phyloP scores from a whole-genome alignment of 495 filamentous ascomycete genomes.

The Podospora tetraspora region DNA sequence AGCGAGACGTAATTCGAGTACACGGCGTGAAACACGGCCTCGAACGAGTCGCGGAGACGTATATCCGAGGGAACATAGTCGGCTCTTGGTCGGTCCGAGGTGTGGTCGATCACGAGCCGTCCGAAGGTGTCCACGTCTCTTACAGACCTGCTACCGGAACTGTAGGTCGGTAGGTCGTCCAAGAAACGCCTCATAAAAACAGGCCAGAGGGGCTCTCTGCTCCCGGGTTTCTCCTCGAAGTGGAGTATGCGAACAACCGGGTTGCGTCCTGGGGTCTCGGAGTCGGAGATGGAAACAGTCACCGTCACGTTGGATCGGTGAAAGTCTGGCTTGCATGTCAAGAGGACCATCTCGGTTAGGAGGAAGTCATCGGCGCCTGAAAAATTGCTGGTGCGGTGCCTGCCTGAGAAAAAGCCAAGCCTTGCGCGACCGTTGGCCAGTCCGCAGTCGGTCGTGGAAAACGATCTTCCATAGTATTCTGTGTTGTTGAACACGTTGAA shows the following conservation, averaged over 20 bases:
- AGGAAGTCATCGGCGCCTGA: neutral
- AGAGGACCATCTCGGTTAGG: neutral
- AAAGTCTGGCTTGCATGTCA: neutral
- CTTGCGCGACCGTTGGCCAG: neutral
- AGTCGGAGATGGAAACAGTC: neutral
- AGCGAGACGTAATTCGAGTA: neutral
- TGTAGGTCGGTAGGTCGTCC: neutral
- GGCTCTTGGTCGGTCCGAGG: neutral
- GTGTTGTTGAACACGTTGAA: neutral
- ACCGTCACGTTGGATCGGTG: neutral
- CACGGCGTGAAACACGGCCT: neutral
- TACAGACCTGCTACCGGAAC: neutral
- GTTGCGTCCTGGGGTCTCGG: neutral
- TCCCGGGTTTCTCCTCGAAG: neutral
- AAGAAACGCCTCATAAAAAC: neutral
- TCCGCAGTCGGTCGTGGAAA: neutral
- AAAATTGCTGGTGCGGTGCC: neutral
- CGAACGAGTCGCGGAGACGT: neutral
- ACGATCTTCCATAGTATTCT: neutral
- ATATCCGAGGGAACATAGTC: neutral
- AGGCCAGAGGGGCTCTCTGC: neutral
- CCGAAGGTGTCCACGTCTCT: neutral
- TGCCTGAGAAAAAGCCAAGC: neutral
- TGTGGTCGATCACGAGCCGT: neutral
- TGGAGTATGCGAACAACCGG: neutral